Base-by-base conservation (phyloP, 805 yeast genomes). In the Candida endomychidarum region DNA sequence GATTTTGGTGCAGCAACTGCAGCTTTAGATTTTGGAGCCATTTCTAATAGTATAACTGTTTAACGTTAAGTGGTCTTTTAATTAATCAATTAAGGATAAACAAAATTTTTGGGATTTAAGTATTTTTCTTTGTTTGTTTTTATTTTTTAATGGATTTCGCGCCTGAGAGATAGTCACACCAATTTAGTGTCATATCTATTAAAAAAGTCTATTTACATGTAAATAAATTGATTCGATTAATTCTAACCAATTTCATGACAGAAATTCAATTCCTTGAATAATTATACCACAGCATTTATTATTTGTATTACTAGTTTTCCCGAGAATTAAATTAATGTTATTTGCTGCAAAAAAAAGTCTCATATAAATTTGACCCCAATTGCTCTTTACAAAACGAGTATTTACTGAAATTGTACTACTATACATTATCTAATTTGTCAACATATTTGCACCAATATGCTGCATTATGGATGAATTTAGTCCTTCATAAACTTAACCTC, bases 1-100 rank as follows among this genome's bases (percentile, higher is more conserved):
- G 59, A 50, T 53, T 74, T 74, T 34, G 58, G 33, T 15, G 33
- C 33, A 32, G 43, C 41, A 43, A 53, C 44, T 43, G 46, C 38
- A 43, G 54, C 41, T 45, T 63, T 64, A 34, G 64, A 50, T 42
- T 57, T 66, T 38, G 67, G 54, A 46, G 68, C 64, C 74, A 67
- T 69, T 50, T 32, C 35, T 32, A 14, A 29, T 17, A 29, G 3
- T 29, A 12, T 29, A 10, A n/a, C 4, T 29, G 11, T 8, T 29
- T 29, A 29, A 18, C 8, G 18, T 29, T 54, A 20, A 31, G 30
- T 47, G 30, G 24, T 12, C 14, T 25, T 18, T 26, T 26, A 8
- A 18, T n/a, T 24, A 21, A 26, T 20, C 6, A 31, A 8, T 21
- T 6, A 31, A 14, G 5, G 29, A n/a, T 34, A 23, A 24, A 34